phyloP scores from a whole-genome alignment of 768 basidiomycete species.

The Xanthoconium purpureum region DNA sequence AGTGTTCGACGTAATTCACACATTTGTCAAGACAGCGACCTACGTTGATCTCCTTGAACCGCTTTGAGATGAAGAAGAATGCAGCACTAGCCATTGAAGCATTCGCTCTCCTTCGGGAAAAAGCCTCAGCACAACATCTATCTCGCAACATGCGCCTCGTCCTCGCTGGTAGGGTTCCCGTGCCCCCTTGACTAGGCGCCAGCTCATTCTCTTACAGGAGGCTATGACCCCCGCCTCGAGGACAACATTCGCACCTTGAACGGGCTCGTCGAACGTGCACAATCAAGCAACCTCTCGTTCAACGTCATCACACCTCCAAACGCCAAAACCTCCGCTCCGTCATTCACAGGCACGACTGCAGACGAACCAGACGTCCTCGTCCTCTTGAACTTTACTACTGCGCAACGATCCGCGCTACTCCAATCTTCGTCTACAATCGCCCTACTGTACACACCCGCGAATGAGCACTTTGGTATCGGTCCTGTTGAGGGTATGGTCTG shows the following conservation, averaged over 20 bases:
- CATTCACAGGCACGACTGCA: slow-evolving; percentile 35
- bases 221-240: slow-evolving; percentile 82
- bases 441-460: slow-evolving; percentile 88
- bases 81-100: slow-evolving; percentile 74
- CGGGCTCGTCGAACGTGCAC: slow-evolving; percentile 57
- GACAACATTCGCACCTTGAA: slow-evolving; percentile 78
- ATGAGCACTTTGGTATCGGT: slow-evolving; percentile 97
- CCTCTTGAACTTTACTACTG: slow-evolving; percentile 86
- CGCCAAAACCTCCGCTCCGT: slow-evolving; percentile 39
- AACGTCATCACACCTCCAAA: slow-evolving; percentile 50
- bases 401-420: slow-evolving; percentile 81
- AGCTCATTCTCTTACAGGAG: slow-evolving; percentile 49
- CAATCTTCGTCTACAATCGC: slow-evolving; percentile 61
- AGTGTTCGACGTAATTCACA: neutral
- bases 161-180: slow-evolving; percentile 57
- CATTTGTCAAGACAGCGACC: slow-evolving; percentile 50
- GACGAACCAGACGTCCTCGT: slow-evolving; percentile 68
- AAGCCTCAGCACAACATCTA: slow-evolving; percentile 14
- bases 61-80: slow-evolving; percentile 97
- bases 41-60: slow-evolving; percentile 84
- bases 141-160: slow-evolving; percentile 60
- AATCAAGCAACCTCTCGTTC: slow-evolving; percentile 54
- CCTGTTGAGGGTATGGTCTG: slow-evolving; percentile 95
- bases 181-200: neutral
- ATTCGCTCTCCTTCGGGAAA: slow-evolving; percentile 56